Conservation (phyloP, 768 basidiomycete species). For the Suillus decipiens region DNA sequence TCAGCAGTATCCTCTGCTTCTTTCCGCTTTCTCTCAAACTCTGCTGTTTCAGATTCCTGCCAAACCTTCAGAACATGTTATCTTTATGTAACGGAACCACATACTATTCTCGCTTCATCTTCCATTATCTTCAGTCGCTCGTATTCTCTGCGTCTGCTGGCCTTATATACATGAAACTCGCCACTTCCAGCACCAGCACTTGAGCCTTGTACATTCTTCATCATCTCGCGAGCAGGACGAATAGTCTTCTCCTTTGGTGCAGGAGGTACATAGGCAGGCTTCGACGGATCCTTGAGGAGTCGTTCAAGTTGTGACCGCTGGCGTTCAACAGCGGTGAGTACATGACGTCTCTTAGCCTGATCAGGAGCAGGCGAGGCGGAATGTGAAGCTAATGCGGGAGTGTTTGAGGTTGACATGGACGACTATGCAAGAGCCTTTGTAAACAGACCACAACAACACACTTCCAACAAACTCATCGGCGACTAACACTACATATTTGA, state of each 20-base stretch:
- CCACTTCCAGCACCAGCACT: constrained; percentile 97
- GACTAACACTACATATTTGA: neutral
- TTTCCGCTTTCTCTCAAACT: constrained; percentile 73
- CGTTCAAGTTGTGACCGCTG: constrained; percentile 76
- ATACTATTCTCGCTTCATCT: constrained; percentile 75
- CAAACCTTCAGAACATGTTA: constrained; percentile 8
- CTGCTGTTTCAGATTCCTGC: constrained; percentile 70
- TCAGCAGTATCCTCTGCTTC: constrained; percentile 73
- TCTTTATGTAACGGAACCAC: constrained; percentile 18
- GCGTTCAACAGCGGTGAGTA: constrained; percentile 49
- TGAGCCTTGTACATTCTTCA: constrained; percentile 99
- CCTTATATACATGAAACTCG: constrained; percentile 99
- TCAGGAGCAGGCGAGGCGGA: constrained; percentile 35
- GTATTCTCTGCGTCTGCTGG: constrained; percentile 90
- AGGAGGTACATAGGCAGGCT: constrained; percentile 77
- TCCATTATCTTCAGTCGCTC: constrained; percentile 91
- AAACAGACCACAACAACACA: constrained; percentile 26
- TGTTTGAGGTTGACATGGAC: constrained; percentile 33
- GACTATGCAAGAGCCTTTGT: constrained; percentile 9
- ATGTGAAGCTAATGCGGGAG: constrained; percentile 30
- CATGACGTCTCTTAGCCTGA: constrained; percentile 39
- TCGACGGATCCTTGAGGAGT: constrained; percentile 87
- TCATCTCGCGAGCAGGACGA: constrained; percentile 87
- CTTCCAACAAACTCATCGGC: neutral
- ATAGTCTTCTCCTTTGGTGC: constrained; percentile 82